Conservation (phyloP, 805 yeast species). For the Lachancea thermotolerans region DNA sequence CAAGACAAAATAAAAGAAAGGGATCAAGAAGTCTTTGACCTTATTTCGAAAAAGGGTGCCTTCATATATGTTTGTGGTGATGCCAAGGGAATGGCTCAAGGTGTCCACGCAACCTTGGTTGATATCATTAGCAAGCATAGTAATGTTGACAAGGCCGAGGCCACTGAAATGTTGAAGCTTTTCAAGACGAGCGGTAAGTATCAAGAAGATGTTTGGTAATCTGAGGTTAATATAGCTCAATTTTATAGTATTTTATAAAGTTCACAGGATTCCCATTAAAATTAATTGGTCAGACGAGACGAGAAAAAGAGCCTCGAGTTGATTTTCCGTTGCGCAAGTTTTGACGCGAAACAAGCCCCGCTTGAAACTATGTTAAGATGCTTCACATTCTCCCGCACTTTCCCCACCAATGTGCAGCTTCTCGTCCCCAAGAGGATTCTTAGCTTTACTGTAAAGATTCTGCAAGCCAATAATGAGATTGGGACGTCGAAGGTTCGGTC, state of each 20-base stretch:
- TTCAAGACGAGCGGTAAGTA: slow-evolving; percentile 79
- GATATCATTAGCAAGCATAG: slow-evolving; percentile 58
- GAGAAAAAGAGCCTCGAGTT: no score
- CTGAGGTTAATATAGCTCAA: not conserved
- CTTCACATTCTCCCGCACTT: not conserved
- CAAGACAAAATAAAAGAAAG: slow-evolving; percentile 66
- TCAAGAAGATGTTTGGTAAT: slow-evolving; percentile 96
- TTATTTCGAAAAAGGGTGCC: slow-evolving; percentile 66
- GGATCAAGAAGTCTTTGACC: slow-evolving; percentile 34
- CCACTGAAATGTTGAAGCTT: slow-evolving; percentile 68
- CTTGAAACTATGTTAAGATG: no score
- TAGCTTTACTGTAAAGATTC: not conserved
- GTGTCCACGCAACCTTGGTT: slow-evolving; percentile 67
- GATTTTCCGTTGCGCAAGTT: no score
- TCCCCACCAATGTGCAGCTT: not conserved
- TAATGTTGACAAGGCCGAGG: slow-evolving; percentile 57
- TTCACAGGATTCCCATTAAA: not conserved
- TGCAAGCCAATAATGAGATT: not conserved
- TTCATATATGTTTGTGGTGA: slow-evolving; percentile 95
- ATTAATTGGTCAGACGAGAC: no score
- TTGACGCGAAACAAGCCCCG: no score
- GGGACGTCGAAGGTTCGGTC: slow-evolving; percentile 1
- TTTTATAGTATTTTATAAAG: not conserved
- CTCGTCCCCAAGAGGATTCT: not conserved
- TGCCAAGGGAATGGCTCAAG: slow-evolving; percentile 92